Evolutionary conservation across 805 yeast species (phyloP).

Genomic region (Cyberlindnera saturnus): DNA sequence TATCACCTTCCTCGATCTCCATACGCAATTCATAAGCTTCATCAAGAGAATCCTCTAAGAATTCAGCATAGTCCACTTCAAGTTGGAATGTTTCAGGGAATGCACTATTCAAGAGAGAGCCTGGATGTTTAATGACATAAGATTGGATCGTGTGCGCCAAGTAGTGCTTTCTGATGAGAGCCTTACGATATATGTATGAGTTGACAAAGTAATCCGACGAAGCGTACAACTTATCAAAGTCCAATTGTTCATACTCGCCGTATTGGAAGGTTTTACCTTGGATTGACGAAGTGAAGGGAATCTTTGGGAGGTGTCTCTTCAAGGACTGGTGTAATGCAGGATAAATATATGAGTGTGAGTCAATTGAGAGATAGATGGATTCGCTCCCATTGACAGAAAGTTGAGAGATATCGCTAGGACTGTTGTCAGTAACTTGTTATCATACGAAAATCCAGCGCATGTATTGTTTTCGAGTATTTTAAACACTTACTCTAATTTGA

Average conservation of each 20-base stretch:
- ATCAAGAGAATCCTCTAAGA: constrained; percentile 87
- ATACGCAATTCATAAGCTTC: constrained; percentile 85
- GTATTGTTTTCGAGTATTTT: background rate
- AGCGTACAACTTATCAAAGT: constrained; percentile 56
- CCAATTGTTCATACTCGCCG: constrained; percentile 85
- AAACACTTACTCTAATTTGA: constrained; percentile 32
- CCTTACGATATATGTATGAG: constrained; percentile 84
- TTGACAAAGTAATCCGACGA: constrained; percentile 54
- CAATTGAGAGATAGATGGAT: constrained; percentile 25
- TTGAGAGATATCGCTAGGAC: background rate
- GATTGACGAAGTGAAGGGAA: constrained; percentile 18
- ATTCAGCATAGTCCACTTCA: constrained; percentile 94
- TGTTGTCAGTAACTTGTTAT: background rate
- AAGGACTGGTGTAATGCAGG: constrained; percentile 31
- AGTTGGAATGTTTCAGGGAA: constrained; percentile 73
- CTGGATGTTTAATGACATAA: constrained; percentile 69
- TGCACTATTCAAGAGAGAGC: constrained; percentile 49
- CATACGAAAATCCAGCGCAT: background rate
- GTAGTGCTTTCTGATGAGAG: constrained; percentile 84
- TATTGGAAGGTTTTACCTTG: constrained; percentile 54
- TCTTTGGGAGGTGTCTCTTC: constrained; percentile 26
- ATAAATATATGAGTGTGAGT: constrained; percentile 34
- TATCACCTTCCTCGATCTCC: constrained; percentile 56
- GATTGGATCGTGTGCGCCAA: constrained; percentile 78
- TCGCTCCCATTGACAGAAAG: background rate